A percentile compares a stretch with the other conserved stretches of the same genome.
Conservation (phyloP, 768 basidiomycete species). For the Piloderma croceum region DNA sequence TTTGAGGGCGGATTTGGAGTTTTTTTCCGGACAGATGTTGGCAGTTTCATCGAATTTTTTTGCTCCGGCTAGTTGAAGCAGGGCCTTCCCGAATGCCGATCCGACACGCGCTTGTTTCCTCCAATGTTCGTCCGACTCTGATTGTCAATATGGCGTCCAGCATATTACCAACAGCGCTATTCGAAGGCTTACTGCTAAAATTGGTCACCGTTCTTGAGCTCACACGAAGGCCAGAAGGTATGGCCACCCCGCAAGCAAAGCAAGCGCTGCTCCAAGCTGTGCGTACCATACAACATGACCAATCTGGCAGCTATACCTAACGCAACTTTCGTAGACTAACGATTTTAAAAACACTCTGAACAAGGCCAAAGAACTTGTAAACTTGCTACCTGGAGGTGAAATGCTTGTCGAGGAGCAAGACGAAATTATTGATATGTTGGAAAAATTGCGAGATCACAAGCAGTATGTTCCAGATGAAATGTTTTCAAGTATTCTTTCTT, state of each 20-base stretch:
- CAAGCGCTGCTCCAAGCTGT: conserved; percentile 67
- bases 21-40: no score
- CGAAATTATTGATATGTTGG: conserved; percentile 64
- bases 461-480: conserved; percentile 32
- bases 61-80: no score
- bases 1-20: no score
- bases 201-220: conserved; percentile 56
- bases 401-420: conserved; percentile 63
- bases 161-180: conserved; percentile 40
- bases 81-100: no score
- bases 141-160: no score
- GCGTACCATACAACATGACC: background rate
- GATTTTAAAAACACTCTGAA: conserved; percentile 57
- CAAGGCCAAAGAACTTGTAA: conserved; percentile 56
- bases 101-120: no score
- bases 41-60: no score
- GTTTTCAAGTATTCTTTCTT: background rate
- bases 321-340: conserved; percentile 72
- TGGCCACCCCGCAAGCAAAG: conserved; percentile 50
- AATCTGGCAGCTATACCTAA: background rate
- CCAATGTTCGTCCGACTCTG: no score
- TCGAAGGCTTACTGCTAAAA: conserved; percentile 54
- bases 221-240: conserved; percentile 52
- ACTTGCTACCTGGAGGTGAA: conserved; percentile 65
- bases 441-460: conserved; percentile 57